Evolutionary conservation across 176 grass and related monocot species (phyloP), one percentile per base, ranked within the genome.

Genomic region (Eleusine indica): DNA sequence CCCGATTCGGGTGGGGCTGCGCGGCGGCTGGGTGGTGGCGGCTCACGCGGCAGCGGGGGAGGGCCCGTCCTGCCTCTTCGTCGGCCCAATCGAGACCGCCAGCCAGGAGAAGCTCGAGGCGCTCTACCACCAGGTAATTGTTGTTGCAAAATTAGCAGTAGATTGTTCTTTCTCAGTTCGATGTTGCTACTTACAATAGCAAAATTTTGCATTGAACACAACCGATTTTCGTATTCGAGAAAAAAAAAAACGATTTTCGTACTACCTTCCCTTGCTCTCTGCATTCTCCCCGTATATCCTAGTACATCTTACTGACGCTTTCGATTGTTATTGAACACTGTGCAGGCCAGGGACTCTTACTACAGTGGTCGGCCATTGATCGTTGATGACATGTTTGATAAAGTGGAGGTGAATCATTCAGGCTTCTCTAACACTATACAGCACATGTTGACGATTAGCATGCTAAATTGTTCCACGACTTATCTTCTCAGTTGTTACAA

Each of bases 61-160:
- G 77, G 96, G 91, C 28, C 96, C 96, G 7, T 98, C 93, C 14
- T 98, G 96, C 91, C 93, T 95, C 69, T 98, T 73, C 86, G 91
- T 98, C 8, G 96, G 96, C 29, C 93, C 96, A 46, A 84, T 98
- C 83, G 96, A 98, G 77, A 95, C 91, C 14, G 96, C 96, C 83
- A 98, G 93, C 80, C 87, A 96, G 83, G 96, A 98, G 89, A 88
- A 84, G 89, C 93, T 98, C 14, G 96, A 98, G 90, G 93, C 91
- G 37, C 93, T 98, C 67, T 95, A 98, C 79, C 89, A 76, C 5
- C 96, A 98, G 91, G 95, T 97, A 21, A 35, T 35, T 35, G 32
- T 35, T 35, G 32, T 25, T 25, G 9, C 1, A 41, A 3, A 41
- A 41, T 41, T 6, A 46, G 44, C 29, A 35, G 3, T 28, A 11